These are phyloP conservation scores for Solanum pimpinellifolium DNA, from an alignment of 257 asterid species.

Conservation along the genomic window DNA sequence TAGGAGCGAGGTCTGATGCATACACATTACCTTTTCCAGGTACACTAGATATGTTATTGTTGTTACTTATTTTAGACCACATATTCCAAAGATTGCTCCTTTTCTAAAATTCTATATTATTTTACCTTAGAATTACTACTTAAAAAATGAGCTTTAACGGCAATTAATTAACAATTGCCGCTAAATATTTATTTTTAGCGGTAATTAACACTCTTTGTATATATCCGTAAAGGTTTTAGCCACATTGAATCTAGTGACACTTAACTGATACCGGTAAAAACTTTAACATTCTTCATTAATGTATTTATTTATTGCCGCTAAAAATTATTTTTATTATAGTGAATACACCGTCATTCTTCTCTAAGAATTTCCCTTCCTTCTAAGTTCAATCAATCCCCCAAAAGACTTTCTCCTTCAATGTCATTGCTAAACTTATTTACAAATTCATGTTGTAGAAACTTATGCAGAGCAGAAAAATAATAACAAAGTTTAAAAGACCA, in stretches of 20 bases:
- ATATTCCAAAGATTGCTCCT: no score
- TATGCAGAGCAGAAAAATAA: background rate
- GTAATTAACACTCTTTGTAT: no score
- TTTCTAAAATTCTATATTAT: background rate
- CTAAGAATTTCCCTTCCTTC: background rate
- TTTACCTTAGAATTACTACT: background rate
- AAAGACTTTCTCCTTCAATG: background rate
- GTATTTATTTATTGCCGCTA: no score
- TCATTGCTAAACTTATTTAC: background rate
- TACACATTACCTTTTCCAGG: background rate
- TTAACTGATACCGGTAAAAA: no score
- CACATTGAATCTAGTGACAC: no score
- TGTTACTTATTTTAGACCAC: background rate
- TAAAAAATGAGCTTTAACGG: no score
- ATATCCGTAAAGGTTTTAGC: no score
- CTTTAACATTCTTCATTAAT: no score
- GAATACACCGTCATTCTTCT: background rate
- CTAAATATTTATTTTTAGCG: no score
- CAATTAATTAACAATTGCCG: no score
- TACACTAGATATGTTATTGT: background rate
- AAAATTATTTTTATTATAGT: no score
- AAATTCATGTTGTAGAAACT: background rate
- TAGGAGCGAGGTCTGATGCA: rapidly evolving
- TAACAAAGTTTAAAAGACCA: rapidly evolving
- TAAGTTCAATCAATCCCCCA: background rate